Conservation (phyloP, 371 early-diverging fungal species). For the Mucor racemosus region DNA sequence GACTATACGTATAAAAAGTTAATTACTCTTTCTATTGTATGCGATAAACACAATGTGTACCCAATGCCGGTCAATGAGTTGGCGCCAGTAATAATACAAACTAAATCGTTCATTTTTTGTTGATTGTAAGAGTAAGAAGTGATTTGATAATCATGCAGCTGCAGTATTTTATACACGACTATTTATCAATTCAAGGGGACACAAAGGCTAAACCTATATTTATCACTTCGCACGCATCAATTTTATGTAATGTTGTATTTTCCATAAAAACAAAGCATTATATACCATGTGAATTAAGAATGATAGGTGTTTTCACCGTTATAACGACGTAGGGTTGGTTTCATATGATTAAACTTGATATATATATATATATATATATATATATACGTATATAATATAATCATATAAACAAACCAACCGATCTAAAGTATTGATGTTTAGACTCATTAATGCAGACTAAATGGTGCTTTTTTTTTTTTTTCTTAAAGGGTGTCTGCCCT, state of each 20-base stretch:
- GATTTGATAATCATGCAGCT: background rate
- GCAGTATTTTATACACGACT: background rate
- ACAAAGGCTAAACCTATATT: background rate
- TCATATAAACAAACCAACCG: no score
- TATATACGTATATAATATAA: no score
- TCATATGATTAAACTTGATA: no score
- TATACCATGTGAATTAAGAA: no score
- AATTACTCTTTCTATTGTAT: background rate
- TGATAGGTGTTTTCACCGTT: no score
- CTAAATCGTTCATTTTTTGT: slow-evolving; percentile 14
- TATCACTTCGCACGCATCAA: slow-evolving; percentile 1
- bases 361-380: no score
- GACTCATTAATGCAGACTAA: no score
- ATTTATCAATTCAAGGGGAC: background rate
- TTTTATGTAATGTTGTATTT: background rate
- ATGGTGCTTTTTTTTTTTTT: no score
- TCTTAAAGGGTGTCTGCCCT: no score
- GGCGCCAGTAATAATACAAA: slow-evolving; percentile 59
- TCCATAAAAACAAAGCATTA: background rate
- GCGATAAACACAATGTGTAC: slow-evolving; percentile 23
- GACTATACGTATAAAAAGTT: slow-evolving; percentile 18
- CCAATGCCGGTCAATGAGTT: slow-evolving; percentile 55
- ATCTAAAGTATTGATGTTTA: no score
- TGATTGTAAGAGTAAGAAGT: background rate
- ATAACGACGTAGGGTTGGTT: no score